Evolutionary conservation across 768 basidiomycete genomes (phyloP).

Genomic region (Serendipita indica): DNA sequence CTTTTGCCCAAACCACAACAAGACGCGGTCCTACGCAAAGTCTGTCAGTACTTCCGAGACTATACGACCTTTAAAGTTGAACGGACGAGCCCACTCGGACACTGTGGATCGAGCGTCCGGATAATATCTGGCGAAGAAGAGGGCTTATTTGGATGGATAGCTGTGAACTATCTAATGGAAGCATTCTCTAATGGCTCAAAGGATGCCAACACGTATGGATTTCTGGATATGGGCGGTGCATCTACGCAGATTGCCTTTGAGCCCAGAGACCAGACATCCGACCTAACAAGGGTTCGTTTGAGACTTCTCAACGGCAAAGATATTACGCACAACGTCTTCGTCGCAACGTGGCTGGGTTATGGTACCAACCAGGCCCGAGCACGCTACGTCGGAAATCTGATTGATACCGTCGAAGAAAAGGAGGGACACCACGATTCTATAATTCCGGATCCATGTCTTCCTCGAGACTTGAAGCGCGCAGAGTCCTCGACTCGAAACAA

Average conservation of each 20-base stretch:
- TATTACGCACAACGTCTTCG: slow-evolving; percentile 84
- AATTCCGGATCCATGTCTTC: slow-evolving; percentile 83
- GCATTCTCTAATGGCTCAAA: slow-evolving; percentile 42
- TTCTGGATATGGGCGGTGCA: slow-evolving; percentile 98
- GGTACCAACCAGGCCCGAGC: slow-evolving; percentile 96
- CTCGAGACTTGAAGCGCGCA: slow-evolving; percentile 47
- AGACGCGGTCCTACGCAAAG: slow-evolving; percentile 50
- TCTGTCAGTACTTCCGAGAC: slow-evolving; percentile 59
- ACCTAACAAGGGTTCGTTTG: slow-evolving; percentile 66
- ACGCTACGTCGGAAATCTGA: slow-evolving; percentile 63
- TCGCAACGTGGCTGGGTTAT: slow-evolving; percentile 97
- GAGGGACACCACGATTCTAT: slow-evolving; percentile 20
- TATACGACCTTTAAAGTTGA: slow-evolving; percentile 74
- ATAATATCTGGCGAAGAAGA: slow-evolving; percentile 98
- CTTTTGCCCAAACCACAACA: slow-evolving; percentile 57
- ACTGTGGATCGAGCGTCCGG: slow-evolving; percentile 82
- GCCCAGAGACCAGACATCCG: slow-evolving; percentile 45
- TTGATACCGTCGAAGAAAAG: slow-evolving; percentile 40
- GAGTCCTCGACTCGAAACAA: slow-evolving; percentile 38
- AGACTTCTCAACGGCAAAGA: slow-evolving; percentile 72
- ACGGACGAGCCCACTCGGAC: slow-evolving; percentile 45
- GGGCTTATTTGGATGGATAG: slow-evolving; percentile 96
- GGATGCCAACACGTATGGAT: slow-evolving; percentile 62
- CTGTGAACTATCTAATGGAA: slow-evolving; percentile 97
- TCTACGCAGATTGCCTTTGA: slow-evolving; percentile 99